Evolutionary conservation across 257 asterid species (phyloP).

Genomic region (Voacanga thouarsii): DNA sequence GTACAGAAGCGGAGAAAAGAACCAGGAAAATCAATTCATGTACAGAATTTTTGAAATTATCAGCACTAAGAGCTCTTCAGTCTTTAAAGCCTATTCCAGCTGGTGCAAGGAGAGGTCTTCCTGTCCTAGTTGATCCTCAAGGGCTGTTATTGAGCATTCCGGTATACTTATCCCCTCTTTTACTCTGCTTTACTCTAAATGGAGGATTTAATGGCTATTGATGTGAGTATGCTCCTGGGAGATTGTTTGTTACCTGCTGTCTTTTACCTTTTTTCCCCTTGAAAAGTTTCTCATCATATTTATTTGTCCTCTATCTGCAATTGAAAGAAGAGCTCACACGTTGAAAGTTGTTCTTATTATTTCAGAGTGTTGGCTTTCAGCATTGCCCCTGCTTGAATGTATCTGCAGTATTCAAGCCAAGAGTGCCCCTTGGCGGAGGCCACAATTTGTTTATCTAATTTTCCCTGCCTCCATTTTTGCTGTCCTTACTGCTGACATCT

Average conservation of each 20-base stretch:
- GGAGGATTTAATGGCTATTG: neutral
- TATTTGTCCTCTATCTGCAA: neutral
- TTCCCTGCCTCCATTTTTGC: neutral
- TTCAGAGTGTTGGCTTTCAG: constrained; percentile 64
- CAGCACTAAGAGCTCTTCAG: constrained; percentile 59
- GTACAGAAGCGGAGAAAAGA: constrained; percentile 9
- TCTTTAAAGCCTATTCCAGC: constrained; percentile 69
- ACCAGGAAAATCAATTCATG: constrained; percentile 25
- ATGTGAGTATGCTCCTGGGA: neutral
- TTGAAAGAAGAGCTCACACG: constrained; percentile 13
- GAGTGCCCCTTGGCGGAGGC: constrained; percentile 75
- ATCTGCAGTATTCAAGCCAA: constrained; percentile 59
- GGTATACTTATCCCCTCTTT: constrained; percentile 36
- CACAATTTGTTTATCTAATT: constrained; percentile 58
- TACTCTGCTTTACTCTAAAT: constrained; percentile 9
- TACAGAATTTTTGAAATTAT: constrained; percentile 38
- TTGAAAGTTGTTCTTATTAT: constrained; percentile 5
- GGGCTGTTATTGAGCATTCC: constrained; percentile 75
- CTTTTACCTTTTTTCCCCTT: neutral
- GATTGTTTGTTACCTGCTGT: neutral
- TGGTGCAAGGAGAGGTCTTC: constrained; percentile 76
- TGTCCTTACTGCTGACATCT: neutral
- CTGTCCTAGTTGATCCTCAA: constrained; percentile 59
- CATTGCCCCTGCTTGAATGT: constrained; percentile 55
- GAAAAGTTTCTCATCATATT: neutral